A percentile compares a stretch with the other conserved stretches of the same genome.
Conservation (phyloP, 441 rosid species). For the Jatropha podagrica region DNA sequence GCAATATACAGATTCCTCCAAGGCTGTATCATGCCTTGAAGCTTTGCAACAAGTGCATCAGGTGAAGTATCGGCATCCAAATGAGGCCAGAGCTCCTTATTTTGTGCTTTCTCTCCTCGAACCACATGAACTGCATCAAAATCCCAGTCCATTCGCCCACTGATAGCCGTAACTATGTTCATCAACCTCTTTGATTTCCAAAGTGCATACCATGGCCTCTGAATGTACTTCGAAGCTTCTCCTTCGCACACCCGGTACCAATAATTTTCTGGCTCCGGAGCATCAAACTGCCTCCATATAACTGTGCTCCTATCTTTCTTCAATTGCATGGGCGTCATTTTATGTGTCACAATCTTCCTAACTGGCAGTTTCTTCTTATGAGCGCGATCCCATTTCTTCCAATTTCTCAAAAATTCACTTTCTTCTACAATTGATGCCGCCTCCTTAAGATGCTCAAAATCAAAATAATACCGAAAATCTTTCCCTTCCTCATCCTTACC, state of each 20-base stretch:
- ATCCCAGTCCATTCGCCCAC: constrained; percentile 97
- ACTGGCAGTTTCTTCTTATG: constrained; percentile 70
- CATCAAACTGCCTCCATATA: constrained; percentile 87
- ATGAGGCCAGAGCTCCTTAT: constrained; percentile 90
- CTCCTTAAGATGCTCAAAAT: constrained; percentile 96
- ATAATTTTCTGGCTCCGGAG: constrained; percentile 88
- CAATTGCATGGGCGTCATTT: constrained; percentile 67
- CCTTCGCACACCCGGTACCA: constrained; percentile 99
- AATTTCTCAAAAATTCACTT: constrained; percentile 66
- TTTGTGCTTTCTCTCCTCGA: constrained; percentile 85
- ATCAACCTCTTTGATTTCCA: constrained; percentile 97
- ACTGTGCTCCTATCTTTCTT: constrained; percentile 70
- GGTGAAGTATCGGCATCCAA: constrained; percentile 87
- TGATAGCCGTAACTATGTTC: constrained; percentile 83
- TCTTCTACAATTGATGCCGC: constrained; percentile 74
- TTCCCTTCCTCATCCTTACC: constrained; percentile 84
- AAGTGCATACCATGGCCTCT: constrained; percentile 86
- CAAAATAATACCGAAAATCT: constrained; percentile 87
- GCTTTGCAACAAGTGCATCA: constrained; percentile 59
- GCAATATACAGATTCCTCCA: constrained; percentile 85
- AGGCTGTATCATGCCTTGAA: constrained; percentile 55
- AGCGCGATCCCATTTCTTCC: constrained; percentile 77
- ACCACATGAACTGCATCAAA: constrained; percentile 90
- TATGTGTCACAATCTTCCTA: constrained; percentile 63
- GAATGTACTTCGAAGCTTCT: constrained; percentile 64